These are phyloP conservation scores for Blastocystis hominis DNA, from an alignment of 352 stramenopile species.

Conservation along the genomic window DNA sequence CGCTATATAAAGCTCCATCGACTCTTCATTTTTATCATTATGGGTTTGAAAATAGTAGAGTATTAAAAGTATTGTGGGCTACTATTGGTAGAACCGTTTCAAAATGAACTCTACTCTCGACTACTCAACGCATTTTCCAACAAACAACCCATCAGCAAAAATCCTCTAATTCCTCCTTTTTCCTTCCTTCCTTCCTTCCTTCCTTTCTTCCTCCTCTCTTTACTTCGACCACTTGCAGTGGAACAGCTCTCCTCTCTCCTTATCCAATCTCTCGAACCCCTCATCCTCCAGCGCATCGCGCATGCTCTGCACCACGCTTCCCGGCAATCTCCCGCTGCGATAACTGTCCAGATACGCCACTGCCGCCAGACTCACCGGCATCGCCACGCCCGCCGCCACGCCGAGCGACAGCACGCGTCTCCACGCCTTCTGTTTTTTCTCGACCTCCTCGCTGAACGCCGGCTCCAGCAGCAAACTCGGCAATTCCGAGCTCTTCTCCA, in stretches of 20 bases:
- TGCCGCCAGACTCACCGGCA: background rate
- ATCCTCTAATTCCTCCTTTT: no score
- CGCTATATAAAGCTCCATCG: background rate
- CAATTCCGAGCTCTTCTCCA: background rate
- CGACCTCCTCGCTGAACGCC: background rate
- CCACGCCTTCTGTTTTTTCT: background rate
- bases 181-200: background rate
- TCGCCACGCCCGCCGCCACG: background rate
- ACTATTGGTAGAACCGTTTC: background rate
- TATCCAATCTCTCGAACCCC: slow-evolving; percentile 27
- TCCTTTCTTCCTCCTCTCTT: background rate
- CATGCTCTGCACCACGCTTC: background rate
- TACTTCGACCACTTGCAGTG: slow-evolving; percentile 30
- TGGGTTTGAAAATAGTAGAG: background rate
- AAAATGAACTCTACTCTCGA: no score
- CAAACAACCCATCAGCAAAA: no score
- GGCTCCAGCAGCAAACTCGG: background rate
- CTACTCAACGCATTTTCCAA: no score
- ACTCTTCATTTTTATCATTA: background rate
- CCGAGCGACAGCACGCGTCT: background rate
- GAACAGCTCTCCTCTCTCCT: slow-evolving; percentile 25
- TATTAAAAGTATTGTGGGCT: no score
- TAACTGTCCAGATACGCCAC: background rate
- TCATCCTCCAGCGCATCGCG: background rate
- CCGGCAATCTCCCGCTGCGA: background rate